A percentile compares a stretch with the other conserved stretches of the same genome.
Conservation (phyloP, 805 yeast species). For the Wickerhamiella spandovensis region DNA sequence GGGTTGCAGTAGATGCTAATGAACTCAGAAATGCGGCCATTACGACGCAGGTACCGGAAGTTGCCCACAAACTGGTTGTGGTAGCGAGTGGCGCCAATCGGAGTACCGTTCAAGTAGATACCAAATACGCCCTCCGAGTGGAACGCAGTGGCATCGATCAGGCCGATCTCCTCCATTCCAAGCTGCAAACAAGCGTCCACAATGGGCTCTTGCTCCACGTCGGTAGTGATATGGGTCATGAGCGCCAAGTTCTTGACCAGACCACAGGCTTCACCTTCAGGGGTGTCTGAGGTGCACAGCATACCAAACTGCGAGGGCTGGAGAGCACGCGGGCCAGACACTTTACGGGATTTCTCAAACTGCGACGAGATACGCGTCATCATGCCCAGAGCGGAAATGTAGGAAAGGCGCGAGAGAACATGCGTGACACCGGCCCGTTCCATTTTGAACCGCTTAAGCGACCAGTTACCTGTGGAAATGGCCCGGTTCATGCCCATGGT, state of each 20-base stretch:
- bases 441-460: conserved; percentile 96
- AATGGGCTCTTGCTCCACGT: conserved; percentile 89
- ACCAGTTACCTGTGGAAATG: conserved; percentile 98
- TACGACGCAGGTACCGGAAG: conserved; percentile 70
- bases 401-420: conserved; percentile 79
- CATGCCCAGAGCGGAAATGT: conserved; percentile 94
- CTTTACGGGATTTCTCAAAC: conserved; percentile 94
- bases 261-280: conserved; percentile 99
- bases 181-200: conserved; percentile 59
- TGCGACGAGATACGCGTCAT: conserved; percentile 99
- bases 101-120: conserved; percentile 84
- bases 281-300: conserved; percentile 97
- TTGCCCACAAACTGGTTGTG: conserved; percentile 69
- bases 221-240: conserved; percentile 98
- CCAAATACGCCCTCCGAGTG: conserved; percentile 72
- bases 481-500: conserved; percentile 93
- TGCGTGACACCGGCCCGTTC: conserved; percentile 99
- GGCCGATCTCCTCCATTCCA: conserved; percentile 79
- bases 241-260: conserved; percentile 90
- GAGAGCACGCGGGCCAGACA: conserved; percentile 95
- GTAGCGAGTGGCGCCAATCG: conserved; percentile 77
- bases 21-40: conserved; percentile 77
- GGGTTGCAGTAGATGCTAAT: conserved; percentile 80
- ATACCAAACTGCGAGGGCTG: conserved; percentile 99
- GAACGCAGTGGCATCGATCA: conserved; percentile 69